Base-by-base conservation (phyloP, 148 eudicot genomes). In the Diospyros kaki region DNA sequence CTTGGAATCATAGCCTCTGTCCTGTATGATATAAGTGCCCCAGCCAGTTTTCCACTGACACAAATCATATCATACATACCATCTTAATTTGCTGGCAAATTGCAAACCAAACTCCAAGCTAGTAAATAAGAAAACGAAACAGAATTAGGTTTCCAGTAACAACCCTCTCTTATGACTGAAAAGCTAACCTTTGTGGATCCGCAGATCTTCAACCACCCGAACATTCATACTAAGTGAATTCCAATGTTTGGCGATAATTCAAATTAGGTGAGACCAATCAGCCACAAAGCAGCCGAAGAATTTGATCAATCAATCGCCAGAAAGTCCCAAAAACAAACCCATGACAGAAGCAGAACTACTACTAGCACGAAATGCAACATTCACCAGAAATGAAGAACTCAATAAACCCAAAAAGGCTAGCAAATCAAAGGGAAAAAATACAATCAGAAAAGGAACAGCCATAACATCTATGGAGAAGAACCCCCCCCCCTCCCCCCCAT, bases 311-410 rank as follows among this genome's bases (percentile, higher is more conserved):
- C 74, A 45, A 71, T 43, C n/a, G 13, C 14, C 56, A 50, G 46
- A n/a, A 45, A 72, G 18, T 46, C 45, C 56, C 66, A 28, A 40
- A 46, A 59, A 46, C n/a, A 28, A 50, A 51, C 41, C 12, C 56
- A 58, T 66, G 54, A 3, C 15, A 58, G 58, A 15, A 63, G 51
- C 70, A 51, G 18, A 53, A 12, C 28, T 42, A 41, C 9, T 51
- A 51, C 54, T 69, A 12, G 66, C 15, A 5, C 6, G 54, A n/a
- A n/a, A 40, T 51, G 51, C 58, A 64, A 69, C 60, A 38, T 40
- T 11, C 44, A 72, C 73, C 17, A 9, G 12, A 75, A 70, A 45
- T 48, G 44, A 44, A n/a, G 58, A 15, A 60, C 42, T 45, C 77
- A 28, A 28, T n/a, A 62, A 17, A 44, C 45, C 52, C n/a, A 40